Evolutionary conservation across 768 basidiomycete genomes (phyloP).

Genomic region (Psilocybe cyanescens): DNA sequence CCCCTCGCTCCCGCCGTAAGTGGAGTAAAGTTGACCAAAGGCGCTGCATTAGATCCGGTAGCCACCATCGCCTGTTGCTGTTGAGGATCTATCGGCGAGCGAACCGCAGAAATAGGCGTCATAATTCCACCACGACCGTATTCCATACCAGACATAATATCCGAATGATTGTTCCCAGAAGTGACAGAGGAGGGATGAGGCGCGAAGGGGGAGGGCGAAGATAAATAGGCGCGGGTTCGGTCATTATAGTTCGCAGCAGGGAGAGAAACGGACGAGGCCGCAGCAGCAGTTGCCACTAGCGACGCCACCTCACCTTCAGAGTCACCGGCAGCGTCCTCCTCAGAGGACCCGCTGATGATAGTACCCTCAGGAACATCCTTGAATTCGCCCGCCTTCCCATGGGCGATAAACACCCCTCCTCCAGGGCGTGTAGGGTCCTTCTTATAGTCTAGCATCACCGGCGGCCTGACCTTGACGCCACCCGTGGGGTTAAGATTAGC

Average conservation of each 20-base stretch:
- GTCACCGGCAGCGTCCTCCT: conserved; percentile 41
- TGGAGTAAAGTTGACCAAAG: conserved; percentile 64
- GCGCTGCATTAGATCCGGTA: conserved; percentile 26
- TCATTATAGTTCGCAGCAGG: conserved; percentile 34
- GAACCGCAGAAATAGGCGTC: conserved; percentile 28
- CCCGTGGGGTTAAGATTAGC: conserved; percentile 81
- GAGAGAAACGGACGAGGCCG: conserved; percentile 30
- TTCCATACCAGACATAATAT: not conserved
- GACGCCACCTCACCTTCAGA: conserved; percentile 52
- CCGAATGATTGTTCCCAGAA: not conserved
- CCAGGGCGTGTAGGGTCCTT: conserved; percentile 83
- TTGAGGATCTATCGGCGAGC: conserved; percentile 26
- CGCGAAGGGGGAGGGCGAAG: conserved; percentile 39
- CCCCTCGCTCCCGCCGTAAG: conserved; percentile 40
- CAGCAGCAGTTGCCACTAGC: conserved; percentile 28
- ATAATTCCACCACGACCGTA: conserved; percentile 16
- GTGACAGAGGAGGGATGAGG: conserved; percentile 21
- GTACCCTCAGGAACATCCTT: conserved; percentile 59
- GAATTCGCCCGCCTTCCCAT: conserved; percentile 50
- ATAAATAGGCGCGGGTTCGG: conserved; percentile 35
- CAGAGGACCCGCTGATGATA: conserved; percentile 51
- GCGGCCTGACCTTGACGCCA: conserved; percentile 62
- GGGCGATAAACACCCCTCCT: conserved; percentile 84
- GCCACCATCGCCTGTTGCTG: conserved; percentile 11
- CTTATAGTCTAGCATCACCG: conserved; percentile 66